Base-by-base conservation (phyloP, 805 yeast species). In the Starmera quercuum region DNA sequence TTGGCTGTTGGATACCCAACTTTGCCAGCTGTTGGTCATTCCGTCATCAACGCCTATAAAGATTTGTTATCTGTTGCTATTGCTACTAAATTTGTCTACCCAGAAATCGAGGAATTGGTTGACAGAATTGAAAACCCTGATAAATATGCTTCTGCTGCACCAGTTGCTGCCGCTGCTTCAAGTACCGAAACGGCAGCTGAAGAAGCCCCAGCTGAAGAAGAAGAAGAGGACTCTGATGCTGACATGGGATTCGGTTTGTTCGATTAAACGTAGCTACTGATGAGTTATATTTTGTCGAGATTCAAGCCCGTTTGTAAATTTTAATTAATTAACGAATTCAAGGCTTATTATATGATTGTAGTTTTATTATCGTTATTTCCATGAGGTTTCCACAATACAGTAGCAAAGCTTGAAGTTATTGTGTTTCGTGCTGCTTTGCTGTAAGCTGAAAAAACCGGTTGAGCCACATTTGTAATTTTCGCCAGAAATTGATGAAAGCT, bases 101-200 rank as follows among this genome's bases (percentile, higher is more conserved):
- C 94, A 73, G 97, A 95, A 70, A 84, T 95, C 55, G 99, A 88
- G 78, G 88, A 90, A 54, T 81, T 92, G 76, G 86, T 86, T 83
- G 99, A 92, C 83, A 85, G 97, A 76, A 76, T 92, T 61, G 97
- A 95, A 68, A 90, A 92, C 94, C 99, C 99, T 68, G 97, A 92
- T 50, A 95, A 95, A 68, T 92, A 90, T 73, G 98, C 97, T 64
- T 82, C 97, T 61, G 94, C 96, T 72, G 97, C 97, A 60, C 95
- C 97, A 59, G 96, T 72, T 65, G 96, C 96, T 59, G 82, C 83
- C 56, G 76, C 84, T 57, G 55, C 73, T 44, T 56, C 74, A 45
- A 58, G 69, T 47, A 71, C 66, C 36, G 75, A 75, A 41, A 79
- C 73, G 45, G 82, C 74, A 43, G 83, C 71, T 41, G 85, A 73